Base-by-base conservation (phyloP, 2,329 filamentous ascomycete species). In the Madurella mycetomatis region DNA sequence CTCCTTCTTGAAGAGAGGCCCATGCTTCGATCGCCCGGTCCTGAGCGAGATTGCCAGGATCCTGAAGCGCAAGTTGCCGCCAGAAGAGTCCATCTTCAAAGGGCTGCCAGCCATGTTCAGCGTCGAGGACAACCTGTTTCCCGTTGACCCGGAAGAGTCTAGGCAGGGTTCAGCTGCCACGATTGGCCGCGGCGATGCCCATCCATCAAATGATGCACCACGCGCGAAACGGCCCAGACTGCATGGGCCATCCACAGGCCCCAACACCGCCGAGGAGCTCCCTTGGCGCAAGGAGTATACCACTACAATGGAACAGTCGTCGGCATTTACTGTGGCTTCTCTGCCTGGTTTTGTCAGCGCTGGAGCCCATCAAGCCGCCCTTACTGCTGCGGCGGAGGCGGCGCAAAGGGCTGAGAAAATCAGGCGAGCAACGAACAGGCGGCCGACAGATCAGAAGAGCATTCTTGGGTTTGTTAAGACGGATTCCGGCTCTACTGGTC, bases 11-110 rank as follows among this genome's bases (percentile, higher is more conserved):
- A 76, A 79, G 25, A 80, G 81, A 62, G 92, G 91, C 0, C 89
- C 92, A 1, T 83, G 82, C 0, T 81, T 95, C 47, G 77, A 85
- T 37, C 76, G 81, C 34, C 73, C 75, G 1, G 76, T 84, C 1
- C 76, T 94, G 11, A 76, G 79, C 40, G 81, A 83, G 31, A 80
- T 94, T 8, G 86, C 87, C 4, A 83, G 78, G 47, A 92, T 95
- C 16, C 73, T 96, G 4, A 72, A 80, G 7, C 80, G 89, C 54
- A 69, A 76, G 1, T 77, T 82, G 37, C 87, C 88, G 9, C 70
- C 76, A 1, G 73, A 81, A 47, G 70, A 77, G 46, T 69, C 73
- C 31, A 77, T 90, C 44, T 78, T 79, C 49, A 75, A 78, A 49
- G 69, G 69, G 5, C 71, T 84, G 41, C 76, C 79, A 0, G 66